Conservation (phyloP, 805 yeast species). For the Yarrowia sp. region DNA sequence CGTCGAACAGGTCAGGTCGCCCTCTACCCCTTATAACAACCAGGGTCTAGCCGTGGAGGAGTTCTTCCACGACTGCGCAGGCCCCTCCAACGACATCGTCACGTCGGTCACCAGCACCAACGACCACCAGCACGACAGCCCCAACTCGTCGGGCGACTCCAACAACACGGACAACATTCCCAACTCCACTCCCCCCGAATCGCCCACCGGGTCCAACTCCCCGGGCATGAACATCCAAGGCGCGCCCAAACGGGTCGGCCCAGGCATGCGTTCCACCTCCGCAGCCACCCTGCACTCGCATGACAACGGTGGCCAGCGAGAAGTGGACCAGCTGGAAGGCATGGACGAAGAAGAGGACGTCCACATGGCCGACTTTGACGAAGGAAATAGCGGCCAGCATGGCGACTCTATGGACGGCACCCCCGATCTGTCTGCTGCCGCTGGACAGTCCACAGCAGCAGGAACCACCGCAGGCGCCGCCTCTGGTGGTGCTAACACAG, state of each 20-base stretch:
- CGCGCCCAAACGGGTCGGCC: conserved; percentile 1
- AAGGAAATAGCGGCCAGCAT: neutral
- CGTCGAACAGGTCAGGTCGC: conserved; percentile 18
- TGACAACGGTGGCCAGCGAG: neutral
- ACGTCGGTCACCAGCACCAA: conserved; percentile 5
- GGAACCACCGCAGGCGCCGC: neutral
- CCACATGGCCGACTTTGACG: neutral
- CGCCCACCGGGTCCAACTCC: conserved; percentile 3
- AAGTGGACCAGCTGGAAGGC: conserved; percentile 18
- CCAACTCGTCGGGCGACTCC: conserved; percentile 6
- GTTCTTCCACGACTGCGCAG: conserved; percentile 22
- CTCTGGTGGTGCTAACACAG: neutral
- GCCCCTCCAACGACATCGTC: conserved; percentile 12
- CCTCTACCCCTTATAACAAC: conserved; percentile 22
- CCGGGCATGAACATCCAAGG: conserved; percentile 1
- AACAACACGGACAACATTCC: conserved; percentile 9
- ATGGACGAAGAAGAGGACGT: conserved; percentile 7
- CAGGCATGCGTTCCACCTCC: conserved; percentile 18
- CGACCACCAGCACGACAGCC: neutral
- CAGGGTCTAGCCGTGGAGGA: conserved; percentile 16
- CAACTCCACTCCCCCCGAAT: conserved; percentile 14
- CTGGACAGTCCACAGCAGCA: neutral
- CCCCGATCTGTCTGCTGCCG: neutral
- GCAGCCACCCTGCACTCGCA: conserved; percentile 10
- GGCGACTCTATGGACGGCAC: neutral